These are phyloP conservation scores for Phytophthora kernoviae DNA, from an alignment of 352 stramenopile species.

Conservation along the genomic window DNA sequence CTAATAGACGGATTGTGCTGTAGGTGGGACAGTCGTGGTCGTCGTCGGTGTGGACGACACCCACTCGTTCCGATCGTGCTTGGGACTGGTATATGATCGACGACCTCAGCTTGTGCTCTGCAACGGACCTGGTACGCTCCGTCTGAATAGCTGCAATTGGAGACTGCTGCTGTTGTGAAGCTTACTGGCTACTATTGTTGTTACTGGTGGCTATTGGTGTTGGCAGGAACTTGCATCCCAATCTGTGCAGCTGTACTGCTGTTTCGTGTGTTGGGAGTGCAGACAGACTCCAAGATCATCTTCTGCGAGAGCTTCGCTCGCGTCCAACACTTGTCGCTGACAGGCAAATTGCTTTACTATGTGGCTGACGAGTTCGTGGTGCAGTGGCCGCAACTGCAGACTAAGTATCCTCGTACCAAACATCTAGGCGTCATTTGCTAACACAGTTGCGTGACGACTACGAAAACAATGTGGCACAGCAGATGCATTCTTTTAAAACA, in stretches of 20 bases:
- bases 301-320: constrained; percentile 96
- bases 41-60: constrained; percentile 88
- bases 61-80: constrained; percentile 79
- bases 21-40: constrained; percentile 93
- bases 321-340: constrained; percentile 92
- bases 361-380: constrained; percentile 94
- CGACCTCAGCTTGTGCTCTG: constrained; percentile 91
- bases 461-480: no score
- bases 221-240: constrained; percentile 91
- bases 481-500: no score
- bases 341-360: constrained; percentile 93
- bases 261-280: constrained; percentile 77
- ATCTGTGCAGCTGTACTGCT: constrained; percentile 89
- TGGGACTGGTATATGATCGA: constrained; percentile 72
- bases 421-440: constrained; percentile 91
- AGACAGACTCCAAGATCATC: constrained; percentile 78
- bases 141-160: no score
- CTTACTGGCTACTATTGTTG: no score
- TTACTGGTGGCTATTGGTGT: constrained; percentile 1
- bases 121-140: constrained; percentile 83
- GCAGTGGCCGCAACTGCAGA: constrained; percentile 92
- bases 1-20: no score
- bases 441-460: constrained; percentile 17
- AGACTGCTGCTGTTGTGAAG: no score
- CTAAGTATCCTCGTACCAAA: constrained; percentile 78